Base-by-base conservation (phyloP, 805 yeast species). In the Teunomyces pallodes region DNA sequence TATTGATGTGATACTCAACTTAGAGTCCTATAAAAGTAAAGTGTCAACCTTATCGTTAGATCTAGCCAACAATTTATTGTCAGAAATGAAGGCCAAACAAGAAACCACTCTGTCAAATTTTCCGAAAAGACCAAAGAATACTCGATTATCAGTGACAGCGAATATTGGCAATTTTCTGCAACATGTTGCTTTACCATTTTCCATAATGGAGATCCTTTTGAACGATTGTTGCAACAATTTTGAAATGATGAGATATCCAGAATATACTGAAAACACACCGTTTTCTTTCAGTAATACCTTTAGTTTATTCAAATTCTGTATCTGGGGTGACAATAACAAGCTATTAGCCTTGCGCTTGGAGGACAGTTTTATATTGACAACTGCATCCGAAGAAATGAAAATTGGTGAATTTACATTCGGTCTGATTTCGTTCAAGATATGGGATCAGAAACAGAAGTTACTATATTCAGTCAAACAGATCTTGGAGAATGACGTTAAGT, bases 21-120 rank as follows among this genome's bases (percentile, higher is more conserved):
- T 57, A 30, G 51, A 26, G 9, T 36, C 55, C 2, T 61, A 59
- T 46, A 52, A 60, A 24, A 54, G 66, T 49, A 57, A 54, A 14
- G 36, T 63, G 8, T 56, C 66, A 2, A 43, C 48, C 1, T 27
- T 57, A 4, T n/a, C 50, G 0, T 43, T 63, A 28, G 48, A 43
- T 42, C 46, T 49, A 53, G 47, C 50, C 45, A 43, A 45, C 10
- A 31, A 32, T 7, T 40, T 26, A 31, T 7, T 47, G 13, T 20
- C 16, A 7, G 35, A 33, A 27, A n/a, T 12, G n/a, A 32, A 32
- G 17, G 16, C 33, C 20, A 13, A 32, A 16, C 10, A 17, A 7
- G 5, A 16, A 28, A 43, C 13, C 33, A 32, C 24, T n/a, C 16
- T 12, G n/a, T 32, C 35, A 3, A 13, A 8, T 9, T 12, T 17